phyloP scores from a whole-genome alignment of 306 rosid genomes.

The Quercus glauca region DNA sequence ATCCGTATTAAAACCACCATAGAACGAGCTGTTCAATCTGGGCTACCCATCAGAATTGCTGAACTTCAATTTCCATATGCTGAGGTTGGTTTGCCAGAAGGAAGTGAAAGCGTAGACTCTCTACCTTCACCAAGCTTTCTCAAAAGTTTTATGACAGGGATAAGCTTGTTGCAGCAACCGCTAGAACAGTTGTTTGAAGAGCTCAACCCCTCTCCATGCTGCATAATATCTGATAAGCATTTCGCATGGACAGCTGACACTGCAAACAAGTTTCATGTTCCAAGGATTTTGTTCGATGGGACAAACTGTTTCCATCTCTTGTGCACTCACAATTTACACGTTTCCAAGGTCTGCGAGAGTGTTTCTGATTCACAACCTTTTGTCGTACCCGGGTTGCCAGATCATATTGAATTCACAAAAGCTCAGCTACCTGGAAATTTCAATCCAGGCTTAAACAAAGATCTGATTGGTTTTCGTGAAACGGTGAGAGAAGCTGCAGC shows the following conservation, averaged over 20 bases:
- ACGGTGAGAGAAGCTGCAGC: slow-evolving; percentile 1
- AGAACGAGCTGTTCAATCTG: neutral
- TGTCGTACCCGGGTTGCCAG: slow-evolving; percentile 22
- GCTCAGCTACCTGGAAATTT: slow-evolving; percentile 9
- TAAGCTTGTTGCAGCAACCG: slow-evolving; percentile 21
- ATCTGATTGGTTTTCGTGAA: neutral
- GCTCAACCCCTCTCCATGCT: slow-evolving; percentile 5
- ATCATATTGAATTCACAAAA: slow-evolving; percentile 13
- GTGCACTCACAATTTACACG: slow-evolving; percentile 6
- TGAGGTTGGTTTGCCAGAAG: slow-evolving; percentile 25
- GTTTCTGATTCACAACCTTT: neutral
- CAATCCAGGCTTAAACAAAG: neutral
- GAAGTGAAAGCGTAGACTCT: slow-evolving; percentile 24
- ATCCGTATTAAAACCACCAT: neutral
- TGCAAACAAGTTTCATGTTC: slow-evolving; percentile 20
- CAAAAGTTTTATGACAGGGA: slow-evolving; percentile 11
- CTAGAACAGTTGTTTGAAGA: slow-evolving; percentile 7
- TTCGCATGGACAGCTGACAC: slow-evolving; percentile 23
- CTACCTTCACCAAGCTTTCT: slow-evolving; percentile 4
- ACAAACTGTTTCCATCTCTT: slow-evolving; percentile 18
- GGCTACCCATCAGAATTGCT: slow-evolving; percentile 14
- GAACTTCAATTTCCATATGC: slow-evolving; percentile 10
- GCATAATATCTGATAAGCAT: slow-evolving; percentile 15
- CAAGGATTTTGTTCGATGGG: slow-evolving; percentile 25
- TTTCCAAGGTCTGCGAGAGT: neutral